These are phyloP conservation scores for Plasmodium yoelii DNA, from an alignment of 169 alveolate genomes.

Conservation along the genomic window DNA sequence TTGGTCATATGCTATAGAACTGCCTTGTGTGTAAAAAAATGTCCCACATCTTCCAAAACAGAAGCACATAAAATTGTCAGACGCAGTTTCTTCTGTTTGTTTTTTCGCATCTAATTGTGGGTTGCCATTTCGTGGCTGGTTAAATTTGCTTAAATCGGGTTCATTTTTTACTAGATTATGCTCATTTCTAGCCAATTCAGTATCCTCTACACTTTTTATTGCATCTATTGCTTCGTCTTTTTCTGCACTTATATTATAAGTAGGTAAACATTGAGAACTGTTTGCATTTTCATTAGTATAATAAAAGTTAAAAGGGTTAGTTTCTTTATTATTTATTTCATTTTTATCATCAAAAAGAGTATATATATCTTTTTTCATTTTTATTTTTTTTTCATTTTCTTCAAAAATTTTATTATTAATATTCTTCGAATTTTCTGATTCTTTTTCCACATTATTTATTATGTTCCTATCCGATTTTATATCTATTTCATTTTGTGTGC, in stretches of 20 bases:
- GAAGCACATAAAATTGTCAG: neutral
- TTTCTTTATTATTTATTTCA: neutral
- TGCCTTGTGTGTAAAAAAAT: constrained; percentile 26
- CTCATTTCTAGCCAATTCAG: too few relatives aligned
- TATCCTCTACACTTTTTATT: too few relatives aligned
- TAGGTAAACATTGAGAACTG: neutral
- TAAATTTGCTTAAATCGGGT: too few relatives aligned
- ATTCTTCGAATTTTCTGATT: neutral
- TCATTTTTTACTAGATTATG: neutral
- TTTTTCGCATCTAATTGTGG: neutral
- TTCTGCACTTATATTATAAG: neutral
- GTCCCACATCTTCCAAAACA: constrained; percentile 64
- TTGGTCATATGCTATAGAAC: neutral
- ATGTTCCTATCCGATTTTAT: neutral
- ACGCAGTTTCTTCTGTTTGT: neutral
- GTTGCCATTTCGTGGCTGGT: too few relatives aligned
- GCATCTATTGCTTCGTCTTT: neutral
- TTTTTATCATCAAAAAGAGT: neutral
- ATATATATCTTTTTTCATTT: neutral
- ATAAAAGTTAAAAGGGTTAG: neutral
- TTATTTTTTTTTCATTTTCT: neutral
- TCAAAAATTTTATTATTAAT: neutral
- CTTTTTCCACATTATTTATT: neutral
- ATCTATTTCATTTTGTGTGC: neutral
- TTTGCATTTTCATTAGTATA: too few relatives aligned